phyloP scores from a whole-genome alignment of 495 filamentous ascomycete species.

The Xylaria grammica region DNA sequence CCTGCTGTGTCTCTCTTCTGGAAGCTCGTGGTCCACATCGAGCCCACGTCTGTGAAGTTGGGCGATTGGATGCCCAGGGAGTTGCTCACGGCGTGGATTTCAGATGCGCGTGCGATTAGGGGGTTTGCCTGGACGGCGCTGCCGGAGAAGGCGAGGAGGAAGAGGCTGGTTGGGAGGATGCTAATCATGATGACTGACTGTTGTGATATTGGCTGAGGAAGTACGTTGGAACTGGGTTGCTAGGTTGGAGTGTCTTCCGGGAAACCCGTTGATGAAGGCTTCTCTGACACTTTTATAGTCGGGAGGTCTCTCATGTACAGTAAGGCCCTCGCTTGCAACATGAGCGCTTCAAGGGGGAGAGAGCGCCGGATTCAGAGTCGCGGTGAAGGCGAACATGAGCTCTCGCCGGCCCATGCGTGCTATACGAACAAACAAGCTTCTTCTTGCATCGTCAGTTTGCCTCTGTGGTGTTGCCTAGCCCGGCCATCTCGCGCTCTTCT shows the following conservation, averaged over 20 bases:
- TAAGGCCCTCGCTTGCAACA: no score
- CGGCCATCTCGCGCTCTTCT: no score
- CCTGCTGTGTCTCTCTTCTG: background rate
- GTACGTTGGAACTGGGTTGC: background rate
- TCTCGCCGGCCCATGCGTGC: no score
- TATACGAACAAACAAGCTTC: no score
- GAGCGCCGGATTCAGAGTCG: no score
- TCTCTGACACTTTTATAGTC: background rate
- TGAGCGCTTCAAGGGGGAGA: no score
- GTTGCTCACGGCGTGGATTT: constrained; percentile 3
- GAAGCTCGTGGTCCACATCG: constrained; percentile 8
- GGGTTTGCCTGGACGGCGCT: background rate
- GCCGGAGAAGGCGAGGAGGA: background rate
- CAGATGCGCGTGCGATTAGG: background rate
- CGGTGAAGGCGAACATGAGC: no score
- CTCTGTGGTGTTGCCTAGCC: no score
- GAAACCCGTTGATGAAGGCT: background rate
- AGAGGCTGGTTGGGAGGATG: background rate
- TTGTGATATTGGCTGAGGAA: background rate
- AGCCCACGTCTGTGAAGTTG: background rate
- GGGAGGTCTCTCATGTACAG: no score
- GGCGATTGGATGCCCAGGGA: constrained; percentile 1
- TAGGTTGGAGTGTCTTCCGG: background rate
- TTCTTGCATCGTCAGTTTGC: no score
- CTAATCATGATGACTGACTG: background rate